Base-by-base conservation (phyloP, 2,329 filamentous ascomycete species). In the Geoglossum cookeanum region DNA sequence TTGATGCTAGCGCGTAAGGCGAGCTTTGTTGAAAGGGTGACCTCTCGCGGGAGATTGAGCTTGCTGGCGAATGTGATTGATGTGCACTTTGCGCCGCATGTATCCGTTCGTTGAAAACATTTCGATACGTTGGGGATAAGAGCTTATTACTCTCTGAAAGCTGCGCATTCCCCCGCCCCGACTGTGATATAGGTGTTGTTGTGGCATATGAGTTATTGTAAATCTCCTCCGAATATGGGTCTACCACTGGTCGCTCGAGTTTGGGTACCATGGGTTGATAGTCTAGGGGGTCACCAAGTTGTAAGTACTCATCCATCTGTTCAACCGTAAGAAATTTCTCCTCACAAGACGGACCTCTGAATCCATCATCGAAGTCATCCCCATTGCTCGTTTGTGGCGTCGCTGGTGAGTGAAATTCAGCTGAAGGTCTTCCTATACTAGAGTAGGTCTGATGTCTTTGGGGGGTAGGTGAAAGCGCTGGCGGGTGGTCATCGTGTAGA, bases 171-270 rank as follows among this genome's bases (percentile, higher is more conserved):
- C 68, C 67, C 61, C 66, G 29, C 68, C 72, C 64, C 63, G 70
- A 60, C 69, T 65, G 53, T 74, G 72, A 3, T 7, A 74, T 70
- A 9, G 77, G 74, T 2, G 79, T 72, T 3, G 79, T 71, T 0
- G 79, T 76, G 0, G 78, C 78, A 64, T 82, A 75, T 37, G 73
- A 75, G 59, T 82, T 81, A 63, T 42, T 15, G 39, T 75, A 78
- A 0, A 94, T 77, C 68, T 92, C 87, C 67, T 95, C 90, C 64
- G 81, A 78, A 65, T 86, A 91, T 55, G 87, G 78, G 65, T 94
- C 88, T 17, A 88, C 91, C 71, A 92, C 87, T 0, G 89, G 92
- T 58, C 88, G 78, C 63, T 89, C 84, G 61, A 94, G 78, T 70
- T 91, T 92, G 30, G 89, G 85, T 30, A 82, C 73, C 44, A 75